Evolutionary conservation across 2,329 filamentous ascomycete genomes (phyloP).

Genomic region (Penicillium hesseltinei): DNA sequence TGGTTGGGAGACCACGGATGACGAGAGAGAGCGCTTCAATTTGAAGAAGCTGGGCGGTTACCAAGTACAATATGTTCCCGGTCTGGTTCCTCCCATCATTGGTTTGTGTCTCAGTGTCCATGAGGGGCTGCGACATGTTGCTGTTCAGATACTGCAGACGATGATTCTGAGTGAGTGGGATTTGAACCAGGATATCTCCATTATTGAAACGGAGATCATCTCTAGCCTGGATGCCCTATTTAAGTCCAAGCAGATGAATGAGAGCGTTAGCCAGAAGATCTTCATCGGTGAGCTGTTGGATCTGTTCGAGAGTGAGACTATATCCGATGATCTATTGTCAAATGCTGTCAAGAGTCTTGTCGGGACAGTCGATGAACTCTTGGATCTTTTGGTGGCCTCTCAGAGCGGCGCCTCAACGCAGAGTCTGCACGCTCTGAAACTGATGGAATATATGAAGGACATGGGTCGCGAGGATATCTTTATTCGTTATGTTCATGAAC

Average conservation of each 20-base stretch:
- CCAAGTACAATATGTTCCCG: slow-evolving; percentile 96
- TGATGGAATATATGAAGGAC: slow-evolving; percentile 95
- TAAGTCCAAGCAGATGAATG: slow-evolving; percentile 82
- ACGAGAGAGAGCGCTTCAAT: slow-evolving; percentile 75
- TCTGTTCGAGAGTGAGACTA: slow-evolving; percentile 70
- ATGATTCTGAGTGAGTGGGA: slow-evolving; percentile 99
- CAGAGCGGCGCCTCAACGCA: slow-evolving; percentile 73
- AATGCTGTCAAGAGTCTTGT: slow-evolving; percentile 75
- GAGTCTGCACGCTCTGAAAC: slow-evolving; percentile 80
- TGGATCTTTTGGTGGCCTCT: slow-evolving; percentile 86
- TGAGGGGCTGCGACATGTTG: slow-evolving; percentile 82
- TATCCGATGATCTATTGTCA: slow-evolving; percentile 71
- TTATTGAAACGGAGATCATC: slow-evolving; percentile 95
- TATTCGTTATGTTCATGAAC: slow-evolving; percentile 89
- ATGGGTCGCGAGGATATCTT: slow-evolving; percentile 98
- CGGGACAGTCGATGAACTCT: slow-evolving; percentile 79
- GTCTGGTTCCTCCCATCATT: slow-evolving; percentile 84
- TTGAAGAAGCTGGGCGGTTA: slow-evolving; percentile 88
- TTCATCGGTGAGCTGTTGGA: slow-evolving; percentile 84
- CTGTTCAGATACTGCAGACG: slow-evolving; percentile 88
- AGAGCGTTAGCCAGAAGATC: slow-evolving; percentile 86
- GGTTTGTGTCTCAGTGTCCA: slow-evolving; percentile 94
- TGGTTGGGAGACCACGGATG: slow-evolving; percentile 84
- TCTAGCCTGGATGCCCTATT: slow-evolving; percentile 88
- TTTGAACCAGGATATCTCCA: slow-evolving; percentile 82